Evolutionary conservation across 225 moss, liverwort and hornwort species (phyloP).

Genomic region (Pleurozium schreberi): DNA sequence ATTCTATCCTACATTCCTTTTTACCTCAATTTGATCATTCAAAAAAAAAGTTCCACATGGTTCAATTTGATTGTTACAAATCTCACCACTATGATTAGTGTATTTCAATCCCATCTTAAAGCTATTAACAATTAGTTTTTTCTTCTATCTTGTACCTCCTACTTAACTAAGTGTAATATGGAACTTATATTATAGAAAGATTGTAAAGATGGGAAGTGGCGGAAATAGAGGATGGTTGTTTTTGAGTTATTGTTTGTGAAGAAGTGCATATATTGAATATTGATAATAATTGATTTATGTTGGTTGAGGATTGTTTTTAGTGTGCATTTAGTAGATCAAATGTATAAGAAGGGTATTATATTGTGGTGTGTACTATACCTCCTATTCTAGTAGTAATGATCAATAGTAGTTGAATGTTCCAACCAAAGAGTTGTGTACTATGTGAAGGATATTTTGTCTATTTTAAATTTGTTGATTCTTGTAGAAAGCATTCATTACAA

Average conservation of each 20-base stretch:
- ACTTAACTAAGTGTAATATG: not conserved
- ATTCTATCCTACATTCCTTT: not conserved
- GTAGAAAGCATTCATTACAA: not conserved
- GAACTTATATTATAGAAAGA: rapidly evolving
- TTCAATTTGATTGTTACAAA: not conserved
- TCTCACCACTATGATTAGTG: not conserved
- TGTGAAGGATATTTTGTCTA: not conserved
- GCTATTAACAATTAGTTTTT: too few species aligned
- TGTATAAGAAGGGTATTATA: not conserved
- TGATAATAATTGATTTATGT: not conserved
- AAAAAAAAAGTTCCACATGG: too few species aligned
- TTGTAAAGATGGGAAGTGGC: rapidly evolving
- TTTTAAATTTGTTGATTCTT: not conserved
- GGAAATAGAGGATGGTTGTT: not conserved
- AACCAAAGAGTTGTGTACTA: not conserved
- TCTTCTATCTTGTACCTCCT: too few species aligned
- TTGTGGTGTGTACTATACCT: rapidly evolving
- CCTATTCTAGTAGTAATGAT: rapidly evolving
- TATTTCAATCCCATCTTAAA: too few species aligned
- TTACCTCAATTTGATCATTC: too few species aligned
- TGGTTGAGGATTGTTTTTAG: not conserved
- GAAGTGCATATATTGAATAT: not conserved
- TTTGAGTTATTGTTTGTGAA: not conserved
- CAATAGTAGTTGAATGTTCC: not conserved
- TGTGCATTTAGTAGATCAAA: not conserved